Conservation (phyloP, 768 basidiomycete genomes). For the Kwoniella dendrophila region DNA sequence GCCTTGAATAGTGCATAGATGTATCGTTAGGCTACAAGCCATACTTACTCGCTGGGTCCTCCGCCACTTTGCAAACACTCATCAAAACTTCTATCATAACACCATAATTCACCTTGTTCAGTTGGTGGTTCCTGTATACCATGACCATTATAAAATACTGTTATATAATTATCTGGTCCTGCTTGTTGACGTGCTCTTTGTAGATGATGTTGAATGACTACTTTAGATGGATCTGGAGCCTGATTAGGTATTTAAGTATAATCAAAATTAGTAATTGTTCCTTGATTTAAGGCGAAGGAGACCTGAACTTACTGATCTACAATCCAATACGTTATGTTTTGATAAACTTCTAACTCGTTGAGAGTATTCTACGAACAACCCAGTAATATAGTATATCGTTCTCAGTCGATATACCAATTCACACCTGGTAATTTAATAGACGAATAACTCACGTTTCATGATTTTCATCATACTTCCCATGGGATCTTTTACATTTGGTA, state of each 20-base stretch:
- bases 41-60: slow-evolving; percentile 45
- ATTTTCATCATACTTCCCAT: slow-evolving; percentile 43
- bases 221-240: slow-evolving; percentile 46
- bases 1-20: background rate
- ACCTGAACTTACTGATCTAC: slow-evolving; percentile 18
- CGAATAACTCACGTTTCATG: slow-evolving; percentile 43
- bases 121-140: slow-evolving; percentile 53
- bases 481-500: slow-evolving; percentile 39
- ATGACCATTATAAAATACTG: slow-evolving; percentile 45
- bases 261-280: background rate
- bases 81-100: slow-evolving; percentile 47
- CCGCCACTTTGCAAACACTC: slow-evolving; percentile 37
- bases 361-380: slow-evolving; percentile 24
- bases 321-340: slow-evolving; percentile 11
- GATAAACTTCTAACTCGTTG: slow-evolving; percentile 14
- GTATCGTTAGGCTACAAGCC: no score
- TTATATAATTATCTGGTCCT: slow-evolving; percentile 39
- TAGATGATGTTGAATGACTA: slow-evolving; percentile 43
- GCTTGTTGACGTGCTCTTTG: slow-evolving; percentile 42
- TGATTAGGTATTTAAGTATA: background rate
- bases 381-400: no score
- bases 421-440: background rate
- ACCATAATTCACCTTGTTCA: slow-evolving; percentile 51
- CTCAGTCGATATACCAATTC: no score
- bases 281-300: background rate